Conservation (phyloP, 345 rosid genomes). For the Eucalyptus decipiens region DNA sequence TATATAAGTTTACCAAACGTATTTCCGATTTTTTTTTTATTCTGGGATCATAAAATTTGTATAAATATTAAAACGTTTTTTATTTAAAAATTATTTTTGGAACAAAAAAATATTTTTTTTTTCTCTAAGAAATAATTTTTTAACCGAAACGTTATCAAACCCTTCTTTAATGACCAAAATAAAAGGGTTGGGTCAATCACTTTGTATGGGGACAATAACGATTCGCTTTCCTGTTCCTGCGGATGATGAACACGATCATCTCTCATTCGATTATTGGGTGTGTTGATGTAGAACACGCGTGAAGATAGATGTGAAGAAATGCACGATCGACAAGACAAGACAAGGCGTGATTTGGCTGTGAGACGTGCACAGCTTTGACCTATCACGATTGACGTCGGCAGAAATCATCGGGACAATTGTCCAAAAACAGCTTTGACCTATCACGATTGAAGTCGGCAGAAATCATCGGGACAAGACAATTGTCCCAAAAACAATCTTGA, state of each 20-base stretch:
- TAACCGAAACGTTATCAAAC: no score
- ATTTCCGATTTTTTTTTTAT: no score
- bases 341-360: neutral
- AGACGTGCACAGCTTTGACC: neutral
- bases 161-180: neutral
- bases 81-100: no score
- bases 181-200: neutral
- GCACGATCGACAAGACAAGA: neutral
- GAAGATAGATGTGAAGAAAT: neutral
- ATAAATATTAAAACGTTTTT: no score
- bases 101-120: no score
- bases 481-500: no score
- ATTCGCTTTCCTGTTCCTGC: neutral
- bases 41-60: no score
- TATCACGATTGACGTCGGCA: neutral
- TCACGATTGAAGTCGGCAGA: neutral
- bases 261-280: neutral
- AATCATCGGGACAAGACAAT: no score
- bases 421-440: neutral
- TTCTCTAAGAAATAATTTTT: no score
- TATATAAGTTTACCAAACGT: no score
- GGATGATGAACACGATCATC: neutral
- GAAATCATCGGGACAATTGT: neutral
- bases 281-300: neutral
- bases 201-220: neutral